Evolutionary conservation across 768 basidiomycete genomes (phyloP).

Genomic region (Exidia glandulosa): DNA sequence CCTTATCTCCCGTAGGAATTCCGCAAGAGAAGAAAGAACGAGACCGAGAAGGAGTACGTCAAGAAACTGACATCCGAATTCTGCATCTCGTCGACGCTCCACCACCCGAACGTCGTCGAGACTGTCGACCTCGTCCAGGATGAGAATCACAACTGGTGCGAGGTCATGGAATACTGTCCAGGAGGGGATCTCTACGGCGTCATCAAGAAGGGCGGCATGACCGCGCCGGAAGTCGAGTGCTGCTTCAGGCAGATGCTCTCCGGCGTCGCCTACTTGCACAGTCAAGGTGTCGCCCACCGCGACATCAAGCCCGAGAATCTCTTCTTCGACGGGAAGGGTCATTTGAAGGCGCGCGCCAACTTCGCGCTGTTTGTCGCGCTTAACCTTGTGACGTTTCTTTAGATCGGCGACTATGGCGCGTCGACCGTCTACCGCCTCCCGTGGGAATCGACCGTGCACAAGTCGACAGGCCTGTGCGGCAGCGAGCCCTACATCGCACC

Average conservation of each 20-base stretch:
- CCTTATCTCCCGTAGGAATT: slow-evolving; percentile 58
- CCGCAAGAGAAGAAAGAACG: slow-evolving; percentile 94
- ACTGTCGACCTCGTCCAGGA: slow-evolving; percentile 99
- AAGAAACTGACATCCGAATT: slow-evolving; percentile 99
- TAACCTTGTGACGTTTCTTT: slow-evolving; percentile 8
- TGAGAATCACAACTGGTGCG: slow-evolving; percentile 93
- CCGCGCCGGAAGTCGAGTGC: slow-evolving; percentile 85
- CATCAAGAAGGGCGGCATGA: slow-evolving; percentile 95
- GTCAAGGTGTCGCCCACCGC: slow-evolving; percentile 94
- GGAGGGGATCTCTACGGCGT: slow-evolving; percentile 97
- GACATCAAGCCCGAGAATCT: slow-evolving; percentile 98
- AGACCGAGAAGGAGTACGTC: slow-evolving; percentile 98
- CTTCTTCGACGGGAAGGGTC: slow-evolving; percentile 85
- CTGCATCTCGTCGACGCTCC: slow-evolving; percentile 93
- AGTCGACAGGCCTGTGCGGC: slow-evolving; percentile 94
- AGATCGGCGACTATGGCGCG: slow-evolving; percentile 98
- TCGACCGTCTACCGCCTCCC: slow-evolving; percentile 98
- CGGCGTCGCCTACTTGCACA: slow-evolving; percentile 85
- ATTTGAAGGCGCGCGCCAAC: slow-evolving; percentile 63
- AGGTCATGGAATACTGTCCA: slow-evolving; percentile 99
- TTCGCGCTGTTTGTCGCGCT: slow-evolving; percentile 6
- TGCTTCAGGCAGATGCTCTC: slow-evolving; percentile 93
- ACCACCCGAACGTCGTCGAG: slow-evolving; percentile 92
- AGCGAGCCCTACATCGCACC: slow-evolving; percentile 99
- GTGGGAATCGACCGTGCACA: slow-evolving; percentile 94